Base-by-base conservation (phyloP, 805 yeast species). In the Nakazawaea holstii region DNA sequence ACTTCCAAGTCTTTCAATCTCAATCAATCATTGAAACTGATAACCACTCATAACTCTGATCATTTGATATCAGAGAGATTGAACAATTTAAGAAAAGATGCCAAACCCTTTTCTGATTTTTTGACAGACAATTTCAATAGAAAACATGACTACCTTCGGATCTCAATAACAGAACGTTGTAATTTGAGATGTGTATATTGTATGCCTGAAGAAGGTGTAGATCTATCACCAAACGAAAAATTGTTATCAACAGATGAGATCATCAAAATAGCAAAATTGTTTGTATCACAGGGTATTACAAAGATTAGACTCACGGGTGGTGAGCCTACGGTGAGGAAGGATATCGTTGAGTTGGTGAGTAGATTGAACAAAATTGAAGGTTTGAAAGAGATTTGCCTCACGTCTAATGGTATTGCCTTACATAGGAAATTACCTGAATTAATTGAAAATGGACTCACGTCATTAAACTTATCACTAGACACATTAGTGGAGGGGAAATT, bases 121-220 rank as follows among this genome's bases (percentile, higher is more conserved):
- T 58, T 74, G 35, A 70, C 72, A 0, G 82, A 77, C 52, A 66
- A 62, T 14, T 72, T 60, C 56, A 64, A 66, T 14, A 59, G 82
- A 36, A 56, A 62, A 30, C 82, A 77, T 51, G 73, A 75, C 50
- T 77, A 77, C 48, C 54, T 77, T 44, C 58, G 81, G 33, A 77
- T 77, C 17, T 71, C 78, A 27, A 65, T 77, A 30, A 73, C 81
- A 0, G 82, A 77, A 51, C 52, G 77, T 20, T 76, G 81, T 51
- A 76, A 76, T 52, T 55, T 76, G 17, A 51, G 70, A 26, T 72
- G 77, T 49, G 59, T 67, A 14, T 77, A 77, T 53, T 77, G 81
- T 52, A 77, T 77, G 82, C 82, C 82, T 0, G 79, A 74, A 47
- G 77, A 76, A 44, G 82, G 82, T 5, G 68, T 77, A 2, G 72